These are phyloP conservation scores for Fomitiporia mediterranea DNA, from an alignment of 1,284 basidiomycete species.

Conservation along the genomic window DNA sequence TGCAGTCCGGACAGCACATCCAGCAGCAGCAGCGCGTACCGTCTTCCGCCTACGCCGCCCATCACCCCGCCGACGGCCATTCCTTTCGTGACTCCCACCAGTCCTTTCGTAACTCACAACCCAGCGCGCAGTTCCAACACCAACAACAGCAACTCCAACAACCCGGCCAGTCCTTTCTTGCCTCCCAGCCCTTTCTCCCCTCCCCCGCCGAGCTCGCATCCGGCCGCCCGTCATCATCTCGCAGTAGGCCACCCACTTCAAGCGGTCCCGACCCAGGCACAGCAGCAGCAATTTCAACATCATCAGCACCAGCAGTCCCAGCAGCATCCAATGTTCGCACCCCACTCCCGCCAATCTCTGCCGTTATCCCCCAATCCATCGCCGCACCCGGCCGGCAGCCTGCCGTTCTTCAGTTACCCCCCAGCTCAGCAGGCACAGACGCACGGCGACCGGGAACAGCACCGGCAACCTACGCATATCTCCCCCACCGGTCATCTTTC, in stretches of 20 bases:
- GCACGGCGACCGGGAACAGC: slow-evolving; percentile 42
- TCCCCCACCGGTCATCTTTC: slow-evolving; percentile 39
- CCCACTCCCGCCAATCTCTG: slow-evolving; percentile 66
- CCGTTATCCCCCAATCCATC: slow-evolving; percentile 64
- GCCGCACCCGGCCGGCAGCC: slow-evolving; percentile 38
- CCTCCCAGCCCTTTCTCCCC: slow-evolving; percentile 43
- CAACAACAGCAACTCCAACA: slow-evolving; percentile 29
- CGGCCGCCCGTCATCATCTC: slow-evolving; percentile 42
- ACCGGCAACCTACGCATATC: slow-evolving; percentile 42
- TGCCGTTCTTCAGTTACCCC: slow-evolving; percentile 44
- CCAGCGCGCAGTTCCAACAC: slow-evolving; percentile 16
- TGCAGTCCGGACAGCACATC: slow-evolving; percentile 9
- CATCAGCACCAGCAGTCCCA: slow-evolving; percentile 21
- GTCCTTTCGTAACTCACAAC: slow-evolving; percentile 54
- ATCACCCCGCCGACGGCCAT: slow-evolving; percentile 39
- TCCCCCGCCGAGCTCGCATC: slow-evolving; percentile 30
- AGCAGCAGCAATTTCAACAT: neutral
- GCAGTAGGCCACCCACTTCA: slow-evolving; percentile 38
- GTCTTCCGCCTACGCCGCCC: slow-evolving; percentile 21
- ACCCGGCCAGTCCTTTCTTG: slow-evolving; percentile 57
- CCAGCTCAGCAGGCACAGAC: slow-evolving; percentile 27
- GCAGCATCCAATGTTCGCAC: slow-evolving; percentile 31
- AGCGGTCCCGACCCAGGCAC: slow-evolving; percentile 20
- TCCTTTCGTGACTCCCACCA: slow-evolving; percentile 69
- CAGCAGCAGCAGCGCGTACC: slow-evolving; percentile 17